phyloP scores from a whole-genome alignment of 2,329 filamentous ascomycete species.

The Fusarium sarcochroum region DNA sequence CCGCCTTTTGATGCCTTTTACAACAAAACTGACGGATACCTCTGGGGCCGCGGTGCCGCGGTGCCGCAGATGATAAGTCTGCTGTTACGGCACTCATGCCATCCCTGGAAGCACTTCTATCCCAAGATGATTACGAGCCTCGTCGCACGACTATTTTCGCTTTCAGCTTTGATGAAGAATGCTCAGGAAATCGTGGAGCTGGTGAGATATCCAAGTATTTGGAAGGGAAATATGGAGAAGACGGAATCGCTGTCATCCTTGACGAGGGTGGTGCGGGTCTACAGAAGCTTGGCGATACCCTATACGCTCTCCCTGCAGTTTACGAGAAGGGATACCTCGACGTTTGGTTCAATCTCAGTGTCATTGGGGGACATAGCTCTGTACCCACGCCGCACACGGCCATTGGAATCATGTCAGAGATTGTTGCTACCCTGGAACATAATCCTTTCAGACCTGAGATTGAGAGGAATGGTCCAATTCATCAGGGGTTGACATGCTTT shows the following conservation, averaged over 20 bases:
- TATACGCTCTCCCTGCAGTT: slow-evolving; percentile 69
- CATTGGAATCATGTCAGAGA: slow-evolving; percentile 76
- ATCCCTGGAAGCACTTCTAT: slow-evolving; percentile 63
- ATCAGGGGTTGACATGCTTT: slow-evolving; percentile 68
- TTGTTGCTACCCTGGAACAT: slow-evolving; percentile 72
- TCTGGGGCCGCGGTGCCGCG: slow-evolving; percentile 59
- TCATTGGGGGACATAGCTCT: slow-evolving; percentile 71
- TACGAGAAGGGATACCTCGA: slow-evolving; percentile 74
- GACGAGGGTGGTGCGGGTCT: slow-evolving; percentile 74
- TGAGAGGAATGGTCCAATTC: slow-evolving; percentile 65
- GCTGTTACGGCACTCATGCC: slow-evolving; percentile 54
- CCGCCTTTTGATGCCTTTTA: slow-evolving; percentile 57
- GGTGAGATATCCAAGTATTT: slow-evolving; percentile 64
- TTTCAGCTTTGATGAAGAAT: slow-evolving; percentile 76
- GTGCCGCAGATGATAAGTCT: slow-evolving; percentile 57
- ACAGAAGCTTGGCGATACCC: slow-evolving; percentile 58
- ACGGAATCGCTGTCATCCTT: slow-evolving; percentile 70
- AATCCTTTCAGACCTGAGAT: slow-evolving; percentile 64
- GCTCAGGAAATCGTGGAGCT: slow-evolving; percentile 68
- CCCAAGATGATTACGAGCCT: slow-evolving; percentile 62
- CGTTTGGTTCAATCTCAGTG: slow-evolving; percentile 67
- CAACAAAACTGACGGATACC: slow-evolving; percentile 50
- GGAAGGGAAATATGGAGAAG: slow-evolving; percentile 65
- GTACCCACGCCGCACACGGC: slow-evolving; percentile 72
- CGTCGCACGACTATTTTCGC: slow-evolving; percentile 69